Conservation (phyloP, 2,329 filamentous ascomycete genomes). For the Penicillium sp. region DNA sequence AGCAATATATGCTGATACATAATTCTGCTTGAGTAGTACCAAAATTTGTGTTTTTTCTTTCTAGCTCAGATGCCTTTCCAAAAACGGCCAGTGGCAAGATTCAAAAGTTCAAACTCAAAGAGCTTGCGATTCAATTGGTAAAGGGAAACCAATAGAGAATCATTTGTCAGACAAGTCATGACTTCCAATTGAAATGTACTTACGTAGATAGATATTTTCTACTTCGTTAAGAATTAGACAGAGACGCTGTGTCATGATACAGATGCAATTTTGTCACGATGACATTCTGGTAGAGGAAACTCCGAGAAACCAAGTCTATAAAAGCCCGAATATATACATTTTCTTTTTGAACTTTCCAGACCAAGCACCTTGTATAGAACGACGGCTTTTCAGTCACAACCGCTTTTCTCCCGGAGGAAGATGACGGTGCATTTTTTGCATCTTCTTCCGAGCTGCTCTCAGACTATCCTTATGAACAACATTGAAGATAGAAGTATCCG, state of each 20-base stretch:
- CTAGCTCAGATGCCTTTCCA: conserved; percentile 62
- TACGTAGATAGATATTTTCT: conserved; percentile 17
- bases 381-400: not conserved
- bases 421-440: conserved; percentile 32
- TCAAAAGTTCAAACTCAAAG: conserved; percentile 83
- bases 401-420: conserved; percentile 26
- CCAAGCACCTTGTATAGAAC: not conserved
- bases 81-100: conserved; percentile 98
- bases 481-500: conserved; percentile 20
- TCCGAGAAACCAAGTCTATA: conserved; percentile 1
- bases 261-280: conserved; percentile 11
- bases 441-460: conserved; percentile 22
- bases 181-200: not conserved
- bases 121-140: conserved; percentile 55
- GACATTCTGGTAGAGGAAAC: not conserved
- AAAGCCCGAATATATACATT: not conserved
- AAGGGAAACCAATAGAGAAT: not conserved
- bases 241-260: not conserved
- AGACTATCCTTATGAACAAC: conserved; percentile 22
- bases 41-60: conserved; percentile 81
- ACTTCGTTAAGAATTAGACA: not conserved
- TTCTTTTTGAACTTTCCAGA: not conserved
- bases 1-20: not conserved
- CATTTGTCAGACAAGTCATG: not conserved
- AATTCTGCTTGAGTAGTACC: conserved; percentile 54